Percentiles rank a stretch among this genome's conserved stretches.
phyloP scores from a whole-genome alignment of 352 stramenopile species.

The Saprolegnia diclina region DNA sequence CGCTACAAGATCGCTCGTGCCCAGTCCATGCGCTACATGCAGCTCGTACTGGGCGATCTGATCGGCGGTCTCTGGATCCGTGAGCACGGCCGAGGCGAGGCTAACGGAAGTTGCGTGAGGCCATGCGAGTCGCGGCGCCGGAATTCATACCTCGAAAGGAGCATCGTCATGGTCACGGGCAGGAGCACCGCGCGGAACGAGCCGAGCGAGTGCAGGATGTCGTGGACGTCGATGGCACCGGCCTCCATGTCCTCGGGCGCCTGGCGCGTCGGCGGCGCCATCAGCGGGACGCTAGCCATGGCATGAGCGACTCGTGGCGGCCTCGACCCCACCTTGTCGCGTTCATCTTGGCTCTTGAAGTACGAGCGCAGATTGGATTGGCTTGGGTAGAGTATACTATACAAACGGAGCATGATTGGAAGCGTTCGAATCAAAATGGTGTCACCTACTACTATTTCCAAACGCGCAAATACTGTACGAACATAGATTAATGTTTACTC shows the following conservation, averaged over 20 bases:
- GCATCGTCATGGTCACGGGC: constrained; percentile 74
- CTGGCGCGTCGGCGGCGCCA: constrained; percentile 23
- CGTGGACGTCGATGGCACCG: constrained; percentile 27
- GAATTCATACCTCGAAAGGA: constrained; percentile 56
- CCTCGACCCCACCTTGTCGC: not conserved
- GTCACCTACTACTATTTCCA: too few relatives aligned
- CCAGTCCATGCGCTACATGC: not conserved
- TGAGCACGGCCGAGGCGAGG: constrained; percentile 77
- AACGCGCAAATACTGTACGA: too few relatives aligned
- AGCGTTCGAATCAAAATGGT: too few relatives aligned
- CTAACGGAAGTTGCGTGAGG: constrained; percentile 29
- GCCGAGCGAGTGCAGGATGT: constrained; percentile 77
- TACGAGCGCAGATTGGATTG: not conserved
- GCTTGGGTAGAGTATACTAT: not conserved
- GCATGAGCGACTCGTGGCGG: not conserved
- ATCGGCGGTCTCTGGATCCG: constrained; percentile 62
- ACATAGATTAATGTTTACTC: too few relatives aligned
- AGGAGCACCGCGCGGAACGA: constrained; percentile 80
- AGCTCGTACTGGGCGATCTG: constrained; percentile 57
- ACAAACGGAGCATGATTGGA: not conserved
- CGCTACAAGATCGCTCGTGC: constrained; percentile 34
- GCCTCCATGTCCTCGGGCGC: constrained; percentile 43
- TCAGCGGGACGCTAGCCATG: constrained; percentile 17
- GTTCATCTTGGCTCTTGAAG: constrained; percentile 11
- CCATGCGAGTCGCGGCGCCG: not conserved